Percentiles rank a stretch among this genome's conserved stretches.
phyloP scores from a whole-genome alignment of 108 stramenopile genomes.

The Chaetoceros tenuissimus region DNA sequence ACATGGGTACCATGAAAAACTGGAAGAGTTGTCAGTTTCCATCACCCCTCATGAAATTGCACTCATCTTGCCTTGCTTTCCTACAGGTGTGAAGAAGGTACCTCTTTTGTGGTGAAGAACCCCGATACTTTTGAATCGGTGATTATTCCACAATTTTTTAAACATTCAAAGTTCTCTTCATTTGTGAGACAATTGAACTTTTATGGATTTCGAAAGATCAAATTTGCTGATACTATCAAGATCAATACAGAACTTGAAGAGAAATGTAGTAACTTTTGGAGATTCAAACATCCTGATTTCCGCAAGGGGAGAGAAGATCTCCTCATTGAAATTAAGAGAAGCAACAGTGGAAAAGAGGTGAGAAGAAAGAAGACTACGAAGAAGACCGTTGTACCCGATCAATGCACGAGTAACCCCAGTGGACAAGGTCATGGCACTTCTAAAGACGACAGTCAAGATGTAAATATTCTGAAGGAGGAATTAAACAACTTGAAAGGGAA shows the following conservation, averaged over 20 bases:
- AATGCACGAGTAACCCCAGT: too few species aligned
- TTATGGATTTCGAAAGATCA: constrained; percentile 39
- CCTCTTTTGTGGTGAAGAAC: constrained; percentile 74
- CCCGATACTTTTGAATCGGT: constrained; percentile 53
- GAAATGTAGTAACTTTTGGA: constrained; percentile 66
- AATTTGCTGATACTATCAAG: constrained; percentile 46
- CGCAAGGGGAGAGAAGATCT: constrained; percentile 55
- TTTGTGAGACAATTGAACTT: constrained; percentile 47
- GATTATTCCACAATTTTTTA: constrained; percentile 92
- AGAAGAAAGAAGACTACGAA: too few species aligned
- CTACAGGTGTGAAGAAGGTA: constrained; percentile 66
- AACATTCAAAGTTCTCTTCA: constrained; percentile 84
- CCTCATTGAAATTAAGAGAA: constrained; percentile 58
- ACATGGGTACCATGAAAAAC: too few species aligned
- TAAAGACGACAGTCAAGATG: too few species aligned
- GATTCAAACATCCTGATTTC: constrained; percentile 75
- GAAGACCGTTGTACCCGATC: too few species aligned
- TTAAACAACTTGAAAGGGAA: constrained; percentile 51
- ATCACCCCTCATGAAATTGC: too few species aligned
- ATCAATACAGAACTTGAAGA: constrained; percentile 68
- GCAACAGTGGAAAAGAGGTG: too few species aligned
- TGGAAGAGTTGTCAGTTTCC: too few species aligned
- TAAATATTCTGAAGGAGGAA: constrained; percentile 48
- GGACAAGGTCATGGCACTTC: too few species aligned
- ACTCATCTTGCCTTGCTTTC: background rate